A percentile compares a stretch with the other conserved stretches of the same genome.
Evolutionary conservation across 495 filamentous ascomycete genomes (phyloP).

Genomic region (Aspergillus cavernicola): DNA sequence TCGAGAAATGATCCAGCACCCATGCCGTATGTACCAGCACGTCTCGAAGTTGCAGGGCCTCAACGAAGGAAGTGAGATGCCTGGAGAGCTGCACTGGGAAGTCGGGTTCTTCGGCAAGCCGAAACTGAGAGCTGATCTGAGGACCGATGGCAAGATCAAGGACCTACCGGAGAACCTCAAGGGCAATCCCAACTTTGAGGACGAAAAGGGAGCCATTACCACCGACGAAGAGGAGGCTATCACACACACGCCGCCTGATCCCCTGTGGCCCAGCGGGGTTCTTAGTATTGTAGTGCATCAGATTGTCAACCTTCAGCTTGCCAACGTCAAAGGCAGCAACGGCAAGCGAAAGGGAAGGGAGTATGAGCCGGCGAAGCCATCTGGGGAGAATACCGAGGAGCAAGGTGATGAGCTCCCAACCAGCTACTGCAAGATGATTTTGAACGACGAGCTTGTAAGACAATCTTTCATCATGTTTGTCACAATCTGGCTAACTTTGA

Average conservation of each 20-base stretch:
- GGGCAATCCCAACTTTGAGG: conserved; percentile 74
- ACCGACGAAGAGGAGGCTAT: conserved; percentile 77
- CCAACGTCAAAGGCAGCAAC: conserved; percentile 61
- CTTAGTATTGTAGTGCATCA: conserved; percentile 84
- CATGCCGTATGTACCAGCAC: conserved; percentile 86
- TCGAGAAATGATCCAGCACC: conserved; percentile 90
- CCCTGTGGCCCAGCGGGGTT: conserved; percentile 87
- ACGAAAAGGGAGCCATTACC: conserved; percentile 79
- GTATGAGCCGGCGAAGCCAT: conserved; percentile 85
- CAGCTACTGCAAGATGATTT: conserved; percentile 84
- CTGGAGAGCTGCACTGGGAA: conserved; percentile 91
- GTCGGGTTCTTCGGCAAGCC: conserved; percentile 92
- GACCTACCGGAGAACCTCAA: conserved; percentile 68
- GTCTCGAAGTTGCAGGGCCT: conserved; percentile 79
- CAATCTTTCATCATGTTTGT: neutral
- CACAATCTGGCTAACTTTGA: neutral
- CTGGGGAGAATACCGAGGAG: conserved; percentile 79
- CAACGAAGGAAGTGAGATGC: conserved; percentile 82
- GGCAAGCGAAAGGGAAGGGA: conserved; percentile 71
- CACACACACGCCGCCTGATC: conserved; percentile 85
- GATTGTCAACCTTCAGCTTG: conserved; percentile 87
- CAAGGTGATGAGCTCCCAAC: conserved; percentile 72
- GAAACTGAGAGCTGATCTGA: conserved; percentile 72
- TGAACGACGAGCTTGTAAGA: conserved; percentile 80
- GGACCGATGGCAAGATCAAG: conserved; percentile 80